These are phyloP conservation scores for Hydrangea macrophylla DNA, from an alignment of 148 eudicot genomes.

Conservation along the genomic window DNA sequence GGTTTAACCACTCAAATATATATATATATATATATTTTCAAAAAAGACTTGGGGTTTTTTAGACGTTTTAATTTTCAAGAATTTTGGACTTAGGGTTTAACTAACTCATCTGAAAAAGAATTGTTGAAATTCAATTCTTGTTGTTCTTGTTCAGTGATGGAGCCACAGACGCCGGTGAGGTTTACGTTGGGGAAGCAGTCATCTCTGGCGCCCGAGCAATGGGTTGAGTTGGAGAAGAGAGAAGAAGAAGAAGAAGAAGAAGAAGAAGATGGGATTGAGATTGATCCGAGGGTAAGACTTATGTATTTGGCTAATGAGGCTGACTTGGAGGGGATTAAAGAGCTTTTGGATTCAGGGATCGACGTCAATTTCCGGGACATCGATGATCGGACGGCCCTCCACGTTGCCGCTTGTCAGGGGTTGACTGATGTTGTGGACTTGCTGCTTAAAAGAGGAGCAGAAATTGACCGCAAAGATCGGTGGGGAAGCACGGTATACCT, in stretches of 20 bases:
- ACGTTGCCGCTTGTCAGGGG: conserved; percentile 89
- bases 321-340: conserved; percentile 69
- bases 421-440: conserved; percentile 53
- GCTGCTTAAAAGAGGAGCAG: conserved; percentile 55
- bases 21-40: no score
- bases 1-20: no score
- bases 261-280: conserved; percentile 20
- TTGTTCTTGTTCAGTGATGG: conserved; percentile 17
- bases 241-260: no score
- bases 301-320: conserved; percentile 77
- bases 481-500: conserved; percentile 96
- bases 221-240: conserved; percentile 17
- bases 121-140: not conserved
- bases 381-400: conserved; percentile 78
- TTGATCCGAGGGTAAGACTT: conserved; percentile 54
- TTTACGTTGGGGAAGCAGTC: conserved; percentile 64
- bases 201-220: conserved; percentile 41
- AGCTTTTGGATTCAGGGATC: conserved; percentile 51
- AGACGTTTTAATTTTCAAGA: no score
- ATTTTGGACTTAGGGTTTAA: no score
- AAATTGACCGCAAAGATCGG: conserved; percentile 75
- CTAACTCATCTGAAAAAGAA: no score
- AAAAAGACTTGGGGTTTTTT: no score
- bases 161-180: conserved; percentile 31
- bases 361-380: conserved; percentile 73